A percentile compares a stretch with the other conserved stretches of the same genome.
These are phyloP conservation scores for Suhomyces kunorum DNA, from an alignment of 1,139 yeast genomes.

Conservation along the genomic window DNA sequence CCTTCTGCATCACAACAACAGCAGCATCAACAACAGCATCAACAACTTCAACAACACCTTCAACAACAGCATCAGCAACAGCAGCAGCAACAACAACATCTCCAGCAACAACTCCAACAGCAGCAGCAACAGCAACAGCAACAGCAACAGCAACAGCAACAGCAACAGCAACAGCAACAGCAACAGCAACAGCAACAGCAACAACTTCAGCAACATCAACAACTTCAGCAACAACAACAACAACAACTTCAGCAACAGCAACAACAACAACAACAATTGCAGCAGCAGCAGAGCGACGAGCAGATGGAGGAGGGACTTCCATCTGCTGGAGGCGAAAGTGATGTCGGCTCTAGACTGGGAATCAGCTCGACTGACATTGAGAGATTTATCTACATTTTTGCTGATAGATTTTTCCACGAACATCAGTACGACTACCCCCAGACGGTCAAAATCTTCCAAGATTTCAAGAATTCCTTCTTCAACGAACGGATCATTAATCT, in stretches of 20 bases:
- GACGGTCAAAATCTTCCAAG: slow-evolving; percentile 51
- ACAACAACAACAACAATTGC: background rate
- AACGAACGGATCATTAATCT: slow-evolving; percentile 48
- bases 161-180: background rate
- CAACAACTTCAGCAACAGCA: background rate
- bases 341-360: slow-evolving; percentile 14
- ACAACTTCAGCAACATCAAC: background rate
- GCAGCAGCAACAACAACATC: slow-evolving; percentile 5
- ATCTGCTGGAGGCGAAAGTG: too few species aligned
- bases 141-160: background rate
- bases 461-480: slow-evolving; percentile 51
- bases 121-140: background rate
- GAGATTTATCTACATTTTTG: slow-evolving; percentile 49
- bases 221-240: background rate
- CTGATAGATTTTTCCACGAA: slow-evolving; percentile 49
- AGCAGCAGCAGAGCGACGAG: background rate
- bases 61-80: background rate
- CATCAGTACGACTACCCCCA: slow-evolving; percentile 50
- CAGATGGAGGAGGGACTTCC: too few species aligned
- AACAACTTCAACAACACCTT: slow-evolving; percentile 5
- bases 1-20: slow-evolving; percentile 1
- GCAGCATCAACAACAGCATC: slow-evolving; percentile 10
- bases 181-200: background rate
- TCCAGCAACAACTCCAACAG: slow-evolving; percentile 13
- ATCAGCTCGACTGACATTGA: slow-evolving; percentile 49